phyloP scores from a whole-genome alignment of 306 rosid genomes.

The Fragaria nilgerrensis region DNA sequence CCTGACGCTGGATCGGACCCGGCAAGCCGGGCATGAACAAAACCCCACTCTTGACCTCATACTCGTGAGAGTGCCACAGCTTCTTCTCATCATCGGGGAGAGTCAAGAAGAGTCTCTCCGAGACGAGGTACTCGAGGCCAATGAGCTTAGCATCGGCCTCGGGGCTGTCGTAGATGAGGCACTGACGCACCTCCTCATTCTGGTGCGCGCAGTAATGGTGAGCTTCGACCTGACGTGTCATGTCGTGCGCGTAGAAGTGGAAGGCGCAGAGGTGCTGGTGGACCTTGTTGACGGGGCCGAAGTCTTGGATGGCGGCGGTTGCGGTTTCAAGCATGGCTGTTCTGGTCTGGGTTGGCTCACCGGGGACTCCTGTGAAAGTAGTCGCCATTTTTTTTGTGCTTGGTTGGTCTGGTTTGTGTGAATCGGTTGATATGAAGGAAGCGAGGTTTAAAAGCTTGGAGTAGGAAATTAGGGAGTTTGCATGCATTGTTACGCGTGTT shows the following conservation, averaged over 20 bases:
- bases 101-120: constrained; percentile 54
- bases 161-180: constrained; percentile 60
- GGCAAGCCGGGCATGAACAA: constrained; percentile 60
- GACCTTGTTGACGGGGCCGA: constrained; percentile 63
- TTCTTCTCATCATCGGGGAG: constrained; percentile 75
- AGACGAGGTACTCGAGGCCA: constrained; percentile 61
- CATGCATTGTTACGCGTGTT: constrained; percentile 62
- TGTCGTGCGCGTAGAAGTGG: constrained; percentile 71
- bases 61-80: constrained; percentile 83
- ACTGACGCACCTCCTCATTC: constrained; percentile 82
- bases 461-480: background rate
- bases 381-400: constrained; percentile 30
- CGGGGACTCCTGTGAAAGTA: constrained; percentile 28
- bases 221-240: constrained; percentile 85
- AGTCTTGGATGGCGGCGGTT: constrained; percentile 58
- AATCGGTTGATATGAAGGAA: background rate
- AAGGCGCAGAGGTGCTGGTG: constrained; percentile 96
- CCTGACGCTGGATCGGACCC: constrained; percentile 38
- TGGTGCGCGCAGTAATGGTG: constrained; percentile 77
- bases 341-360: constrained; percentile 47
- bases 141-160: constrained; percentile 41
- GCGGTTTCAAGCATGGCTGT: constrained; percentile 55
- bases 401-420: background rate
- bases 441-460: background rate
- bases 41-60: constrained; percentile 75